Evolutionary conservation across 176 grass and related monocot species (phyloP), one percentile per base, ranked within the genome.

Genomic region (Phoenix roebelenii): DNA sequence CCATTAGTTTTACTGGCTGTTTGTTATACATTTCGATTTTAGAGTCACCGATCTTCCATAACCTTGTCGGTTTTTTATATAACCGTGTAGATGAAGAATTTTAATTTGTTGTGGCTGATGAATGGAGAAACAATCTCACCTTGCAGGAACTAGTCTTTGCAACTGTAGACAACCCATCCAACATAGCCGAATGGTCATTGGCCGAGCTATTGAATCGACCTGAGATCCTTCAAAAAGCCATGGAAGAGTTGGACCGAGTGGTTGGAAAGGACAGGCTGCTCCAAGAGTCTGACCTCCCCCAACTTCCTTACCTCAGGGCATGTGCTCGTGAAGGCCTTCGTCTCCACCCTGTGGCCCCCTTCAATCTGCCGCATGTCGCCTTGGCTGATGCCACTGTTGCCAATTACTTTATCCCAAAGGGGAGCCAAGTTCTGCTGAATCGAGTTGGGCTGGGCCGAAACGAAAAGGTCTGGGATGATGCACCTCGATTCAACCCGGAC

Each of bases 291-390:
- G 70, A 87, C 66, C 4, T 76, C 16, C 9, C 60, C 15, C 16
- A 32, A 2, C 75, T 82, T 20, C 49, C 7, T 49, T 82, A 87
- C 66, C 19, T 79, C 12, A 72, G 64, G 29, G 55, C 79, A 1
- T 79, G 74, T 70, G 50, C 76, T 14, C 60, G 76, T 0, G 82
- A 84, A 51, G 71, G 71, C 2, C 78, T 79, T 26, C 76, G 72
- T 12, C 56, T 82, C 0, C 75, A 82, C 70, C 74, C 73, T 0
- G 63, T 82, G 39, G 51, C 67, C n/a, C 16, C 78, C 4, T 78
- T 82, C 69, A 82, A 78, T 71, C 60, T 59, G 3, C 78, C 74
- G 0, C 78, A 72, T 3, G 74, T 78, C 1, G 69, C 78, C 16
- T 75, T 75, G 59, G 49, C 16, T 0, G 74, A 78, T 15, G 62